Evolutionary conservation across 2,329 filamentous ascomycete species (phyloP), one percentile per base, ranked within the genome.

Genomic region (Fusarium metavorans): DNA sequence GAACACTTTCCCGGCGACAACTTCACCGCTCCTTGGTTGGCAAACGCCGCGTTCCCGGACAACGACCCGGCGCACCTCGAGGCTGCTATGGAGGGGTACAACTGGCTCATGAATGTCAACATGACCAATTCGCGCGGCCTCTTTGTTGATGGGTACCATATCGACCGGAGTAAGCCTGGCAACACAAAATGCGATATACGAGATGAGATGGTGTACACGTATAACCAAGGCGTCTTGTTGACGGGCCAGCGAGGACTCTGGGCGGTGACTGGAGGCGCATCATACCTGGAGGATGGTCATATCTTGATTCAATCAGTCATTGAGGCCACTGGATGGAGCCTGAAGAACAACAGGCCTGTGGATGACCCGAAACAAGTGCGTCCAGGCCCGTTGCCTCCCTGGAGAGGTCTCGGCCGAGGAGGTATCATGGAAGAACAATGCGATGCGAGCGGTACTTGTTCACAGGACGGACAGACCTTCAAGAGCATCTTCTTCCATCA

Each of bases 401-500:
- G 94, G 94, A 85, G 88, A 43, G 94, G 95, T 0, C 87, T 98
- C 0, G 95, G 95, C 30, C 90, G 93, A 6, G 89, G 89, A 20
- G 96, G 96, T 2, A 89, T 98, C 32, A 83, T 98, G 48, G 95
- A 98, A 81, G 96, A 98, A 57, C 84, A 88, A 39, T 98, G 96
- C 80, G 96, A 98, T 81, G 89, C 91, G 3, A 85, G 84, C 20
- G 94, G 90, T 4, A 88, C 85, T 48, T 98, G 95, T 81, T 95
- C 91, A 20, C 95, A 98, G 81, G 90, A 98, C 77, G 89, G 88
- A 0, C 95, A 98, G 78, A 95, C 94, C 0, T 98, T 98, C 89
- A 98, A 98, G 82, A 94, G 94, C 32, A 96, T 98, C 66, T 98
- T 95, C 86, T 97, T 98, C 84, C 94, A 97, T 80, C 96, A 98